Evolutionary conservation across 805 yeast species (phyloP).

Genomic region (Wickerhamiella shivajii): DNA sequence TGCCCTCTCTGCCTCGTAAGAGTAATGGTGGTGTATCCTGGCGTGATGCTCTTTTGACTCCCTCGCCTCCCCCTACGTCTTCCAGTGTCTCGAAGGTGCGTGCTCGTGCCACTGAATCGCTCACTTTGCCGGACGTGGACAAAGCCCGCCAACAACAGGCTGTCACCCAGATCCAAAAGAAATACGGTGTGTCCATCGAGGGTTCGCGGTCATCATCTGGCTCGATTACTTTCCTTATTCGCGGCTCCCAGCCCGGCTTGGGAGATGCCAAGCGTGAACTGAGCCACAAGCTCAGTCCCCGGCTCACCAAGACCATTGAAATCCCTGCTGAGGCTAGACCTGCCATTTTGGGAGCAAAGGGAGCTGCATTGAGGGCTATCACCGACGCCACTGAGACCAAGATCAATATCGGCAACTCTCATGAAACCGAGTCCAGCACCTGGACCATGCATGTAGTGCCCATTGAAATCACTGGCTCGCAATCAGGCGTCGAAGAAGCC

Average conservation of each 20-base stretch:
- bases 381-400: constrained; percentile 5
- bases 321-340: constrained; percentile 14
- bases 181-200: constrained; percentile 11
- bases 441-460: constrained; percentile 29
- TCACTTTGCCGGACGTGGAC: constrained; percentile 3
- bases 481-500: constrained; percentile 67
- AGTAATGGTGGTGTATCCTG: background rate
- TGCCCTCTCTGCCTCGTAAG: constrained; percentile 7
- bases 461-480: constrained; percentile 67
- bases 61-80: constrained; percentile 1
- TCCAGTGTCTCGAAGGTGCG: too few relatives aligned
- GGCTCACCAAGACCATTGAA: constrained; percentile 2
- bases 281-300: constrained; percentile 11
- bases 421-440: background rate
- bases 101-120: constrained; percentile 3
- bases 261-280: constrained; percentile 9
- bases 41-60: background rate
- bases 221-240: constrained; percentile 13
- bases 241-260: constrained; percentile 9
- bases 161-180: constrained; percentile 4
- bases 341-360: constrained; percentile 15
- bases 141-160: constrained; percentile 1
- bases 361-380: constrained; percentile 11
- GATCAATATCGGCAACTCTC: constrained; percentile 8
- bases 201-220: constrained; percentile 10